Evolutionary conservation across 306 rosid genomes (phyloP), one percentile per base, ranked within the genome.

Genomic region (Cucumis hystrix): DNA sequence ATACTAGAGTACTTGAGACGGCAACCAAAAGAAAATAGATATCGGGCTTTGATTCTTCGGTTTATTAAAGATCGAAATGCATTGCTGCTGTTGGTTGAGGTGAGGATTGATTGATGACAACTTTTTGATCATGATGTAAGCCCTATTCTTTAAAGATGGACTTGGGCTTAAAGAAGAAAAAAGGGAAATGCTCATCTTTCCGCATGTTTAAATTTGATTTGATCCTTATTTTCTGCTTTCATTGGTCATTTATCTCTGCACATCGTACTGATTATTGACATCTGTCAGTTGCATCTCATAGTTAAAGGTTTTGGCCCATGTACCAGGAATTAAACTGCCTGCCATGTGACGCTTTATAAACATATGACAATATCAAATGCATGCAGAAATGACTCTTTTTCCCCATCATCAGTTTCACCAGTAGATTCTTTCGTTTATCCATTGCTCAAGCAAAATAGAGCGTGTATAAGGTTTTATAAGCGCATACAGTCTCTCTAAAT

Each of bases 61-160:
- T 92, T 92, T 87, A 79, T 92, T 15, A 92, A 91, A 87, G 98
- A 92, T 89, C 92, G 92, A 62, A 84, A 77, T 80, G 99, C 99
- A 6, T 88, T 96, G 64, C 65, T 92, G 40, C 75, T 96, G 81
- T 79, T 96, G 88, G 81, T 89, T 80, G 98, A 92, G 99, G 98
- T 96, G 84, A 60, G 85, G 77, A 79, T 81, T 79, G 47, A 43
- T 80, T 30, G 54, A 66, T 77, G 14, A 75, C 16, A 7, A 23
- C 78, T 35, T 16, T 75, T 61, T n/a, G 30, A 40, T 59, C 55
- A 10, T 67, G 78, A 21, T 7, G 75, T 37, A 23, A 2, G 8
- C 63, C 58, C 35, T 17, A 54, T 52, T 73, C 57, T 51, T 30
- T 63, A 23, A 63, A 63, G 43, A 49, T 14, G 17, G 62, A 73